These are phyloP conservation scores for Mycena sanguinolenta DNA, from an alignment of 768 basidiomycete genomes.

Conservation along the genomic window DNA sequence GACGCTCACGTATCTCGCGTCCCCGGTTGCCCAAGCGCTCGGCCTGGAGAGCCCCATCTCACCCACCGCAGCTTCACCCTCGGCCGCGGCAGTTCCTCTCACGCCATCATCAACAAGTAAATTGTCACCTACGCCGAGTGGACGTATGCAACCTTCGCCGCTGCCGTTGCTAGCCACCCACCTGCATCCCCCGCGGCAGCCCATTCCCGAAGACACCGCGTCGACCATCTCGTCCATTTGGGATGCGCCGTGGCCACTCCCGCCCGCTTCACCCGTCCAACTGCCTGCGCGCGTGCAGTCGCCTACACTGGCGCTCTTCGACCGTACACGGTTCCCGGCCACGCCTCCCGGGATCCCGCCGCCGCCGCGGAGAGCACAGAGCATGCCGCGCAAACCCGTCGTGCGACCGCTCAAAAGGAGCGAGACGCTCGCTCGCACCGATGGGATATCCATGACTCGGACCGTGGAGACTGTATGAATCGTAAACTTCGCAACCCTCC, in stretches of 20 bases:
- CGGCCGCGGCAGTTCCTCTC: no score
- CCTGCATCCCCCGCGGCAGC: conserved; percentile 38
- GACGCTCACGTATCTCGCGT: conserved; percentile 60
- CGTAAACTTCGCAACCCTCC: no score
- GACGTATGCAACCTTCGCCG: no score
- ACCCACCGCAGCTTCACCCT: no score
- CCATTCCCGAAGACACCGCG: conserved; percentile 47
- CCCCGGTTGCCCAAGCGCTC: conserved; percentile 57
- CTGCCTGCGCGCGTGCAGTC: background rate
- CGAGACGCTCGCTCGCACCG: conserved; percentile 2
- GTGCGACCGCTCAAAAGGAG: background rate
- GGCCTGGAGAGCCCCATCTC: conserved; percentile 49
- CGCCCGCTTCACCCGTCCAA: conserved; percentile 34
- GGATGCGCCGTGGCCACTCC: conserved; percentile 56
- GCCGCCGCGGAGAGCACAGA: background rate
- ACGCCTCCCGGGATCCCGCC: conserved; percentile 4
- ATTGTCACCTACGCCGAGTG: no score
- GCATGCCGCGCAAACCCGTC: conserved; percentile 6
- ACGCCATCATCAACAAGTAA: no score
- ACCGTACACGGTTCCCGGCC: background rate
- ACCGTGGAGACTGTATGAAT: background rate
- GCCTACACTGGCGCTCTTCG: background rate
- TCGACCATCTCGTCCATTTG: conserved; percentile 55
- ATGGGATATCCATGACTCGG: conserved; percentile 26
- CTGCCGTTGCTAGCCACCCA: no score